Evolutionary conservation across 768 basidiomycete species (phyloP).

Genomic region (Amanita jacksonii): DNA sequence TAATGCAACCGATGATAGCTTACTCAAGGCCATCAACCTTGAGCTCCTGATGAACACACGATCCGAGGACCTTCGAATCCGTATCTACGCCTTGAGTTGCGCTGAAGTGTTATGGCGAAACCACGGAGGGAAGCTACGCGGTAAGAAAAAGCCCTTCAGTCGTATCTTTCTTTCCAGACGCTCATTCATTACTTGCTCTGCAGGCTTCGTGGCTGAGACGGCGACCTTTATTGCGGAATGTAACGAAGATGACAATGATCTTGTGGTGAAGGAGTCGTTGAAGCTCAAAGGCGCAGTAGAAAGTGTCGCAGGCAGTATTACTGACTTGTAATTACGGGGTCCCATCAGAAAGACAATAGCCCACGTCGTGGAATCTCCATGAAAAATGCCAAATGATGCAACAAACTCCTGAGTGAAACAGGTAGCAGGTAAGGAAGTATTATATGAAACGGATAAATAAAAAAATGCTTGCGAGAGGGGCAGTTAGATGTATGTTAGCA

Average conservation of each 20-base stretch:
- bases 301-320: constrained; percentile 56
- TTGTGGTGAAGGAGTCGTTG: constrained; percentile 62
- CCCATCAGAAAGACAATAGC: no score
- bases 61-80: constrained; percentile 63
- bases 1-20: constrained; percentile 40
- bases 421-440: no score
- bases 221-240: constrained; percentile 82
- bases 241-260: constrained; percentile 81
- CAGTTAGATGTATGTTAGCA: no score
- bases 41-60: constrained; percentile 84
- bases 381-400: no score
- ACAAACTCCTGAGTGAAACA: no score
- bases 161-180: neutral
- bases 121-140: constrained; percentile 66
- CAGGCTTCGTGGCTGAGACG: constrained; percentile 75
- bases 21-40: constrained; percentile 78
- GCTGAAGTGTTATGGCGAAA: constrained; percentile 67
- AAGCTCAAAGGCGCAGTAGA: constrained; percentile 65
- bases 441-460: constrained; percentile 18
- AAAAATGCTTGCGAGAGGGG: neutral
- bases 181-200: neutral
- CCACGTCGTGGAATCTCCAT: no score
- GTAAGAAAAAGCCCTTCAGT: constrained; percentile 22
- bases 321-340: constrained; percentile 37
- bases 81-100: constrained; percentile 61